Percentiles rank a stretch among this genome's conserved stretches.
Conservation (phyloP, 305 asterid genomes). For the Rubia tinctorum region DNA sequence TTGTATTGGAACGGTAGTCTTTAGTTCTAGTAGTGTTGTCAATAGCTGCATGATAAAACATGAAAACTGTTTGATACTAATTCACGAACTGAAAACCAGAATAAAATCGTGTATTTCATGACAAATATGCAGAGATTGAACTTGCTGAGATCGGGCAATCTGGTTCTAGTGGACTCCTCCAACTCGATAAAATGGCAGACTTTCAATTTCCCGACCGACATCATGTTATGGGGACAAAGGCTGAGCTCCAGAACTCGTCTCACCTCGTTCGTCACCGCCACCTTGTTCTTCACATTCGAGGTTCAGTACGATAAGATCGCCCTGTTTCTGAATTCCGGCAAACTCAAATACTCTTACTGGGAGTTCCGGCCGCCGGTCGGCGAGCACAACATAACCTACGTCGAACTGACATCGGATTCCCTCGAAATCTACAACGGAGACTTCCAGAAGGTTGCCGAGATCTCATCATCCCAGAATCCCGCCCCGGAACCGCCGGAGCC, state of each 20-base stretch:
- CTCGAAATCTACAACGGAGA: conserved; percentile 53
- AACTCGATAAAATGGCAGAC: conserved; percentile 78
- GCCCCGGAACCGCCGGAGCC: conserved; percentile 29
- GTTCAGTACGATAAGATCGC: conserved; percentile 60
- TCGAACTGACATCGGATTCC: conserved; percentile 53
- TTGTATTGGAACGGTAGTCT: too few species aligned
- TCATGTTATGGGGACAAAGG: conserved; percentile 87
- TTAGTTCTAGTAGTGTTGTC: too few species aligned
- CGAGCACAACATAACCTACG: conserved; percentile 52
- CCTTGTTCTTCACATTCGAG: conserved; percentile 58
- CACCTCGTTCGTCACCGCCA: conserved; percentile 57
- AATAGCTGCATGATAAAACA: too few species aligned
- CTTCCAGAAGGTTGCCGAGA: conserved; percentile 37
- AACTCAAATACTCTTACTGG: conserved; percentile 74
- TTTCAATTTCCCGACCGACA: conserved; percentile 84
- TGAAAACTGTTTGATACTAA: too few species aligned
- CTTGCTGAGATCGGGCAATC: conserved; percentile 65
- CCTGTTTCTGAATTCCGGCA: conserved; percentile 49
- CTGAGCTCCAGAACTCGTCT: conserved; percentile 72
- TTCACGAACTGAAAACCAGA: too few species aligned
- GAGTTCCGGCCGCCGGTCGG: conserved; percentile 42
- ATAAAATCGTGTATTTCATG: too few species aligned
- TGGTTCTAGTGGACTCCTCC: conserved; percentile 63
- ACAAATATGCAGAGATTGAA: conserved; percentile 49
- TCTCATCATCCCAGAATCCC: conserved; percentile 21